Percentiles rank a stretch among this genome's conserved stretches.
phyloP scores from a whole-genome alignment of 345 rosid genomes.

The Lepidium aucheri region DNA sequence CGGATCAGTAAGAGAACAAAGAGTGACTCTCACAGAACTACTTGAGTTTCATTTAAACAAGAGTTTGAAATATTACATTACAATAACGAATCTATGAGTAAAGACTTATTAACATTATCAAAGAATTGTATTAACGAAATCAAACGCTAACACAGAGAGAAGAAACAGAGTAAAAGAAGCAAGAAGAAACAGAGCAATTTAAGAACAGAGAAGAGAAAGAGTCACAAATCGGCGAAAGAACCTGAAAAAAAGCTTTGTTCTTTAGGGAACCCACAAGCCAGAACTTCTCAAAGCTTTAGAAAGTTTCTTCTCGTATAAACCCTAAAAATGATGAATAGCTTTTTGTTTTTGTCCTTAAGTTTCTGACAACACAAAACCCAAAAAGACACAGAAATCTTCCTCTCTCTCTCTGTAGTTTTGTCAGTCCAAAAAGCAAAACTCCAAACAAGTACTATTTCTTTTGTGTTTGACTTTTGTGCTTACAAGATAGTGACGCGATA shows the following conservation, averaged over 20 bases:
- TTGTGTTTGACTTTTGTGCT: not conserved
- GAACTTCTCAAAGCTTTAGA: slow-evolving; percentile 26
- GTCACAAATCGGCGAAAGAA: slow-evolving; percentile 34
- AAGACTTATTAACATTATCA: not conserved
- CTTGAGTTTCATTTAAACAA: too few species aligned
- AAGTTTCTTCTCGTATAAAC: slow-evolving; percentile 23
- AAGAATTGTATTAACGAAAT: not conserved
- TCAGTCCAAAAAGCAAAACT: slow-evolving; percentile 4
- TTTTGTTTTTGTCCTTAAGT: slow-evolving; percentile 15
- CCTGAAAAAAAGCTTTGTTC: slow-evolving; percentile 19
- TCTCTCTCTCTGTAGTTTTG: slow-evolving; percentile 1
- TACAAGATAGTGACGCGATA: not conserved
- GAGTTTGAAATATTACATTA: not conserved
- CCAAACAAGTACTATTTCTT: not conserved
- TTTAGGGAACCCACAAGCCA: slow-evolving; percentile 1
- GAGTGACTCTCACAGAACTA: not conserved
- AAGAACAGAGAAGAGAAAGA: slow-evolving; percentile 26
- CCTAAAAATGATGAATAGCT: slow-evolving; percentile 18
- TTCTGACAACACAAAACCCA: slow-evolving; percentile 18
- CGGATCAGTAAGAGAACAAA: slow-evolving; percentile 1
- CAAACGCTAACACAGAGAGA: not conserved
- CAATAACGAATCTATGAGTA: not conserved
- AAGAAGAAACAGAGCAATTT: slow-evolving; percentile 9
- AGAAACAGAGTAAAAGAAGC: slow-evolving; percentile 17
- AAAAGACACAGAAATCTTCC: slow-evolving; percentile 13